These are phyloP conservation scores for Neckera pumila DNA, from an alignment of 225 moss, liverwort and hornwort species.

Conservation along the genomic window DNA sequence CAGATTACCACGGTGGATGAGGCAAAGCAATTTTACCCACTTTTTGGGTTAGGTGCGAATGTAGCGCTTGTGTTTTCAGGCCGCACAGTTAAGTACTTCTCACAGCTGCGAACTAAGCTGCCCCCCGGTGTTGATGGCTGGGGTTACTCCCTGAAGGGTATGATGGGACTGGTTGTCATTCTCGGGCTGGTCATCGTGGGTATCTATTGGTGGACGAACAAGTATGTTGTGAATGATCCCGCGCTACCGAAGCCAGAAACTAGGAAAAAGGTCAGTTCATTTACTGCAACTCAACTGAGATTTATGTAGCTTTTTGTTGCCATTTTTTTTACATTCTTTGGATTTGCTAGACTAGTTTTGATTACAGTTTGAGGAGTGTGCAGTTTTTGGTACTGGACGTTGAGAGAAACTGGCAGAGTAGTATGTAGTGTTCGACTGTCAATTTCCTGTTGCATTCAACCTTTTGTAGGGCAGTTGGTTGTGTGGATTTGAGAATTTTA, in stretches of 20 bases:
- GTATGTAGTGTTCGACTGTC: background rate
- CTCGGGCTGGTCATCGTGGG: slow-evolving; percentile 68
- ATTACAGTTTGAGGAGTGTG: background rate
- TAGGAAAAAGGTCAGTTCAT: slow-evolving; percentile 66
- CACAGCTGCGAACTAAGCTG: slow-evolving; percentile 75
- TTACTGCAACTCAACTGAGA: background rate
- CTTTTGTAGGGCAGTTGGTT: background rate
- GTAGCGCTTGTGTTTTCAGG: slow-evolving; percentile 97
- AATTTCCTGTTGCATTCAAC: background rate
- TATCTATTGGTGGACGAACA: slow-evolving; percentile 98
- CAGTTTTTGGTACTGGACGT: background rate
- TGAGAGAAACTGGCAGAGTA: background rate
- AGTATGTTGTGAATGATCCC: slow-evolving; percentile 84
- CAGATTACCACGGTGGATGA: slow-evolving; percentile 99
- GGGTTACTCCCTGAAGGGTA: slow-evolving; percentile 93
- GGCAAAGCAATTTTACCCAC: slow-evolving; percentile 96
- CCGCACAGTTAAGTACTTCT: slow-evolving; percentile 95
- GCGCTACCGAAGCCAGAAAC: slow-evolving; percentile 65
- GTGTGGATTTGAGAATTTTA: background rate
- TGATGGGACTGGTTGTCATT: slow-evolving; percentile 87
- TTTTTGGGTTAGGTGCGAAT: slow-evolving; percentile 95
- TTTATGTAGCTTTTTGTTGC: background rate
- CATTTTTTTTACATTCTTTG: background rate
- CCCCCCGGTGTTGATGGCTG: slow-evolving; percentile 97
- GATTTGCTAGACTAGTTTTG: background rate